These are phyloP conservation scores for Polytrichum commune DNA, from an alignment of 225 moss, liverwort and hornwort species.

Conservation along the genomic window DNA sequence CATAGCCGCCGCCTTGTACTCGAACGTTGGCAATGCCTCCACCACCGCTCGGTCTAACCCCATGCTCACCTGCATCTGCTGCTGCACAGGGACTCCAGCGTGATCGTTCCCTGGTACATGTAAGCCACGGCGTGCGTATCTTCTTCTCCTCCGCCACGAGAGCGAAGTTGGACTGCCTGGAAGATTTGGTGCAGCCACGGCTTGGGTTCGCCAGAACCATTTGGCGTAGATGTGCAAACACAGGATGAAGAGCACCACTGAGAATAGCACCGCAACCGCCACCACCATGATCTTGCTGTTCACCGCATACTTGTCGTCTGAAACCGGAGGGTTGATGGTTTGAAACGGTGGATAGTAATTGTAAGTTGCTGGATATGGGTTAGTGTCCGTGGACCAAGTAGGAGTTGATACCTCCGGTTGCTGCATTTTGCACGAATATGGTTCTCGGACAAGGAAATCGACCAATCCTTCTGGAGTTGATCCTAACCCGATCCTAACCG, in stretches of 20 bases:
- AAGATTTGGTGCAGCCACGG: neutral
- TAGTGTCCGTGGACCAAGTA: no score
- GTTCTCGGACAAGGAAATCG: no score
- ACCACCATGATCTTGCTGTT: slow-evolving; percentile 70
- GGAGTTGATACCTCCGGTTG: no score
- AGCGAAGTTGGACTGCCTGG: slow-evolving; percentile 4
- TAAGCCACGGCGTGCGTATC: slow-evolving; percentile 7
- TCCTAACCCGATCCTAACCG: no score
- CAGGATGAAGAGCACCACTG: slow-evolving; percentile 58
- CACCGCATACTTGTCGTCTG: slow-evolving; percentile 13
- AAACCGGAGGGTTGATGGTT: no score
- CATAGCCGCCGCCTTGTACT: slow-evolving; percentile 18
- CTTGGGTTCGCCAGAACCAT: slow-evolving; percentile 63
- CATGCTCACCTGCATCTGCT: slow-evolving; percentile 1
- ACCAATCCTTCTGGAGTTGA: no score
- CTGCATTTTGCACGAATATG: no score
- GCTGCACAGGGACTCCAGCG: neutral
- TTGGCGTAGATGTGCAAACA: slow-evolving; percentile 73
- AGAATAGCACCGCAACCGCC: slow-evolving; percentile 58
- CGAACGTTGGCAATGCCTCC: slow-evolving; percentile 63
- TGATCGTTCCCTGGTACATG: neutral
- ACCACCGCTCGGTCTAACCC: slow-evolving; percentile 61
- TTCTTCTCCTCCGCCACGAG: slow-evolving; percentile 23
- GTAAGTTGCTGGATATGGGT: no score
- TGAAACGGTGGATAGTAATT: no score